Evolutionary conservation across 2,329 filamentous ascomycete genomes (phyloP).

Genomic region (Penicillium sp.): DNA sequence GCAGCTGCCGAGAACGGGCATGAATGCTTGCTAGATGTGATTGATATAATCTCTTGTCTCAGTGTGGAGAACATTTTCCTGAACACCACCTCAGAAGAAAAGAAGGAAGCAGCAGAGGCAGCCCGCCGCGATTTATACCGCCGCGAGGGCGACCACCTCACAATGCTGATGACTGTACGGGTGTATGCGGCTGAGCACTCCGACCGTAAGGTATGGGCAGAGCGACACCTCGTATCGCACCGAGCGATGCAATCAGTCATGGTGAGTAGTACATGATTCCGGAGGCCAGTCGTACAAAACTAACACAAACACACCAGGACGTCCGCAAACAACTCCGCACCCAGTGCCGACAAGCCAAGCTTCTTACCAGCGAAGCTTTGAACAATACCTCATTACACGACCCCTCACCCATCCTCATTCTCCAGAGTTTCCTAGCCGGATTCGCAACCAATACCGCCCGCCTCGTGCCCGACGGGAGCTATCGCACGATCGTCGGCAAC

Average conservation of each 20-base stretch:
- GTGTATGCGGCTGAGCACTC: constrained; percentile 57
- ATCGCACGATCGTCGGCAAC: constrained; percentile 60
- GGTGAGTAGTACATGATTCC: constrained; percentile 32
- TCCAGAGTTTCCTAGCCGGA: constrained; percentile 58
- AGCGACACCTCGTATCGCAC: constrained; percentile 59
- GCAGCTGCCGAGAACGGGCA: constrained; percentile 69
- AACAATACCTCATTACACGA: constrained; percentile 26
- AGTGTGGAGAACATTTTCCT: constrained; percentile 64
- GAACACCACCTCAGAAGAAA: constrained; percentile 58
- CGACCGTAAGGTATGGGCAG: constrained; percentile 60
- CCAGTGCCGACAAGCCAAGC: constrained; percentile 53
- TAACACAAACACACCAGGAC: constrained; percentile 40
- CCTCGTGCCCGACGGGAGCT: constrained; percentile 59
- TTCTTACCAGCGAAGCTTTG: constrained; percentile 32
- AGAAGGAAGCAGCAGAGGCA: constrained; percentile 56
- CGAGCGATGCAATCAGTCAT: constrained; percentile 65
- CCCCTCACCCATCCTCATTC: constrained; percentile 48
- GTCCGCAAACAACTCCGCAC: constrained; percentile 60
- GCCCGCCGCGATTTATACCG: constrained; percentile 57
- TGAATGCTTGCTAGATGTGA: constrained; percentile 74
- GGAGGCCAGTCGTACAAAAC: not conserved
- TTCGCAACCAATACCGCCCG: constrained; percentile 61
- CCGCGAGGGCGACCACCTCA: constrained; percentile 63
- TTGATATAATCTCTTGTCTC: constrained; percentile 75
- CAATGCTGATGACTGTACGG: constrained; percentile 59